A percentile compares a stretch with the other conserved stretches of the same genome.
Evolutionary conservation across 2,329 filamentous ascomycete genomes (phyloP).

Genomic region (Lizonia empirigonia): DNA sequence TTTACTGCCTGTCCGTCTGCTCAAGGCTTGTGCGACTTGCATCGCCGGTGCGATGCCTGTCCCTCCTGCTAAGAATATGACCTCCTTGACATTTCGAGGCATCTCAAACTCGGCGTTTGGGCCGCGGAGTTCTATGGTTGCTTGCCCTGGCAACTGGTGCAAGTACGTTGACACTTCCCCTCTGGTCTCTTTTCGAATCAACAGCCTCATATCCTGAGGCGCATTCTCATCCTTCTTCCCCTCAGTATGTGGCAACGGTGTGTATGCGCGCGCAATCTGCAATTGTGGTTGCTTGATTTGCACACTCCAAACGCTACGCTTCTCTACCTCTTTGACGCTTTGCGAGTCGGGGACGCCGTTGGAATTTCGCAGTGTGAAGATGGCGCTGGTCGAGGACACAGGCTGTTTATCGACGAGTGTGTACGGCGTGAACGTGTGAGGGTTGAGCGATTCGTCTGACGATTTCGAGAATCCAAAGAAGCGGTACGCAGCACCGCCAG

Average conservation of each 20-base stretch:
- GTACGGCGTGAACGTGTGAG: slow-evolving; percentile 68
- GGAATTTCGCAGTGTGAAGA: slow-evolving; percentile 66
- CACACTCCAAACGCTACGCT: slow-evolving; percentile 78
- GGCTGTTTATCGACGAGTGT: slow-evolving; percentile 65
- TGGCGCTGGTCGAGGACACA: slow-evolving; percentile 70
- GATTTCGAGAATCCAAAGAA: slow-evolving; percentile 28
- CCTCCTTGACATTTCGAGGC: slow-evolving; percentile 57
- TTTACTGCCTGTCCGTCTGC: slow-evolving; percentile 50
- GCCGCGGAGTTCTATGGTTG: slow-evolving; percentile 76
- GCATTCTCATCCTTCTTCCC: slow-evolving; percentile 32
- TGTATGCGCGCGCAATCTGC: slow-evolving; percentile 91
- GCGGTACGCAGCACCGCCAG: slow-evolving; percentile 45
- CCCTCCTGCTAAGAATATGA: slow-evolving; percentile 88
- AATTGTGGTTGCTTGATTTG: slow-evolving; percentile 94
- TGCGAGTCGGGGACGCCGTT: slow-evolving; percentile 36
- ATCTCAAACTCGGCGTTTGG: slow-evolving; percentile 73
- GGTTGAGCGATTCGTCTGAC: slow-evolving; percentile 57
- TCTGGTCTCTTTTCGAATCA: slow-evolving; percentile 76
- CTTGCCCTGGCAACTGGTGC: slow-evolving; percentile 65
- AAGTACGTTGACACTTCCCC: slow-evolving; percentile 90
- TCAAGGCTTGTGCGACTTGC: slow-evolving; percentile 72
- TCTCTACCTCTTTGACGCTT: slow-evolving; percentile 53
- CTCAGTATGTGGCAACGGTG: slow-evolving; percentile 72
- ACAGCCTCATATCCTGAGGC: slow-evolving; percentile 64
- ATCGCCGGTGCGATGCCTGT: slow-evolving; percentile 91